Percentiles rank a stretch among this genome's conserved stretches.
Evolutionary conservation across 208 protist genomes (phyloP).

Genomic region (Leishmania tarentolae): DNA sequence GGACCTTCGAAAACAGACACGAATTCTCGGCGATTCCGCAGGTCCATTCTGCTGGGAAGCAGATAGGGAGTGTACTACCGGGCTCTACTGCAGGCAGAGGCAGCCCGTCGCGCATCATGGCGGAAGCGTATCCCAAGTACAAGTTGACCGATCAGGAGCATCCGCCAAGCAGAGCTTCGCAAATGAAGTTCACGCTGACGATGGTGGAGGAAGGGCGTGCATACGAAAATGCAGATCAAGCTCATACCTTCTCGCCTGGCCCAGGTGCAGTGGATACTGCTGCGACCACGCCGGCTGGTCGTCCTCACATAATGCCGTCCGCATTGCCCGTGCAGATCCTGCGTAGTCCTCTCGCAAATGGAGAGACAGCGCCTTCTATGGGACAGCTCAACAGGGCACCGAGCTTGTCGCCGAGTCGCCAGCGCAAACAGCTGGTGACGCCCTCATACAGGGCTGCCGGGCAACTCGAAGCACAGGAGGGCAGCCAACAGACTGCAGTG

Average conservation of each 20-base stretch:
- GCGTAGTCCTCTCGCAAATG: slow-evolving; percentile 3
- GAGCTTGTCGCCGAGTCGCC: neutral
- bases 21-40: neutral
- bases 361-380: neutral
- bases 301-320: neutral
- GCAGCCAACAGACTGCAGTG: neutral
- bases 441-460: neutral
- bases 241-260: neutral
- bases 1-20: neutral
- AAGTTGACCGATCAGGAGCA: neutral
- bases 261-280: neutral
- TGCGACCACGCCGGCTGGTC: neutral
- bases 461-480: neutral
- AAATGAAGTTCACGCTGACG: neutral
- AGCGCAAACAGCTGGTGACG: neutral
- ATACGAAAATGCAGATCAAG: slow-evolving; percentile 6
- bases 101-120: neutral
- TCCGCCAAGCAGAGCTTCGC: neutral
- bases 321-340: neutral
- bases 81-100: neutral
- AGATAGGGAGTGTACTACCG: neutral
- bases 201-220: neutral
- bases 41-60: no score
- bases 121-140: neutral
- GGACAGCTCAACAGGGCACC: neutral